Base-by-base conservation (phyloP, 768 basidiomycete species). In the Suillus clintonianus region DNA sequence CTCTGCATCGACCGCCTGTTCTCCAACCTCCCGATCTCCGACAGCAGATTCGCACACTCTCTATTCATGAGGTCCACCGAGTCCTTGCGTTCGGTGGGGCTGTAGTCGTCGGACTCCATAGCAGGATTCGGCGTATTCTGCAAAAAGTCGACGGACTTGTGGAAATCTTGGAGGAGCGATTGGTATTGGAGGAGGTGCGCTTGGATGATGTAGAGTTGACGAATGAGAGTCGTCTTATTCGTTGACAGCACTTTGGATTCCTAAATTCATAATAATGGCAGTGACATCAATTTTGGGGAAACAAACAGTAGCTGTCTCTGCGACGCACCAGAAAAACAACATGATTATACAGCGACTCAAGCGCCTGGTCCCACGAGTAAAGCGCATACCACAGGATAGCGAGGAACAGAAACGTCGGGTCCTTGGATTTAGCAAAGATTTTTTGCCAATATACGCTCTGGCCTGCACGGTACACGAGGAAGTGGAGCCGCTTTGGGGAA, bases 331-430 rank as follows among this genome's bases (percentile, higher is more conserved):
- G 73, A 62, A 65, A 77, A 62, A 79, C 82, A 27, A 88, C 79
- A 66, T 88, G 83, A 11, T 68, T 65, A 62, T 86, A 86, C 41
- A 88, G 67, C 15, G 74, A 72, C 66, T 86, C 86, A 30, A 87
- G 76, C 0, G 84, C 74, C 70, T 88, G 85, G 56, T 88, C 87
- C 85, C 87, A 88, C 0, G 85, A 81, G 68, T 88, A 88, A 32
- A 87, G 67, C 0, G 85, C 81, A 62, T 86, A 86, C 87, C 86
- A 88, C 27, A 88, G 70, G 8, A 83, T 72, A 53, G 82, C 76
- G 27, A 78, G 71, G 22, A 77, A 72, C 11, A 77, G 59, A 22
- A 78, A 71, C 0, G 76, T 77, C 1, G 76, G 74, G 55, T 79
- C 78, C 51, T 57, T 69, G 0, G 76, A 72, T 59, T 67, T 68